Percentiles rank a stretch among this genome's conserved stretches.
Conservation (phyloP, 352 stramenopile species). For the Globisporangium solare region DNA sequence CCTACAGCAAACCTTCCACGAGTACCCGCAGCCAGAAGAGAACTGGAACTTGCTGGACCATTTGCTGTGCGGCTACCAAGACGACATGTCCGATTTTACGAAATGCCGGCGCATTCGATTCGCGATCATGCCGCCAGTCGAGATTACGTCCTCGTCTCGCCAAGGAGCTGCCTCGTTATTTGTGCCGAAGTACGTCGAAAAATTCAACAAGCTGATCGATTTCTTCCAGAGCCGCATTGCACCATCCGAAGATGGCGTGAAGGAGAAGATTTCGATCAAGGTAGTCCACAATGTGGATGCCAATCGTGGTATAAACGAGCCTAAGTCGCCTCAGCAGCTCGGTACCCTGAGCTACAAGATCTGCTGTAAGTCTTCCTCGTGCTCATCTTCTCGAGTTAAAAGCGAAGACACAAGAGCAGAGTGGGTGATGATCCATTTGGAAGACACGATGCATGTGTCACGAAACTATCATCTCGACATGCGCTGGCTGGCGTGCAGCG, state of each 20-base stretch:
- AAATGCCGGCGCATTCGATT: slow-evolving; percentile 75
- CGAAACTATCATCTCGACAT: slow-evolving; percentile 70
- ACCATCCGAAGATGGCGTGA: slow-evolving; percentile 38
- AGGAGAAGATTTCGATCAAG: slow-evolving; percentile 48
- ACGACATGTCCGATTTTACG: slow-evolving; percentile 66
- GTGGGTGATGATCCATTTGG: slow-evolving; percentile 68
- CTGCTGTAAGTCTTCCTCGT: slow-evolving; percentile 22
- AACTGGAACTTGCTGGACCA: slow-evolving; percentile 81
- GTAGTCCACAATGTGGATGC: slow-evolving; percentile 17
- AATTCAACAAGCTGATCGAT: slow-evolving; percentile 60
- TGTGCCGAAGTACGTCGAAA: slow-evolving; percentile 30
- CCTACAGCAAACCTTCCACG: slow-evolving; percentile 66
- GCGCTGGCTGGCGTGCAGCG: slow-evolving; percentile 76
- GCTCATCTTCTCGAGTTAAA: slow-evolving; percentile 23
- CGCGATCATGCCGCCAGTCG: slow-evolving; percentile 43
- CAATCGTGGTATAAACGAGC: background rate
- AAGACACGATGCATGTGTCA: slow-evolving; percentile 52
- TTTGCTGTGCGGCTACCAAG: slow-evolving; percentile 68
- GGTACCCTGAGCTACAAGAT: slow-evolving; percentile 39
- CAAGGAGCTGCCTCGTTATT: slow-evolving; percentile 5
- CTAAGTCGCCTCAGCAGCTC: slow-evolving; percentile 6
- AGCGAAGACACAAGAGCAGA: slow-evolving; percentile 55
- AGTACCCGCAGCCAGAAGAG: slow-evolving; percentile 62
- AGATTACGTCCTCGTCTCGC: background rate
- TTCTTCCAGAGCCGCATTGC: slow-evolving; percentile 57